Base-by-base conservation (phyloP, 2,329 filamentous ascomycete species). In the Trichoderma sp. region DNA sequence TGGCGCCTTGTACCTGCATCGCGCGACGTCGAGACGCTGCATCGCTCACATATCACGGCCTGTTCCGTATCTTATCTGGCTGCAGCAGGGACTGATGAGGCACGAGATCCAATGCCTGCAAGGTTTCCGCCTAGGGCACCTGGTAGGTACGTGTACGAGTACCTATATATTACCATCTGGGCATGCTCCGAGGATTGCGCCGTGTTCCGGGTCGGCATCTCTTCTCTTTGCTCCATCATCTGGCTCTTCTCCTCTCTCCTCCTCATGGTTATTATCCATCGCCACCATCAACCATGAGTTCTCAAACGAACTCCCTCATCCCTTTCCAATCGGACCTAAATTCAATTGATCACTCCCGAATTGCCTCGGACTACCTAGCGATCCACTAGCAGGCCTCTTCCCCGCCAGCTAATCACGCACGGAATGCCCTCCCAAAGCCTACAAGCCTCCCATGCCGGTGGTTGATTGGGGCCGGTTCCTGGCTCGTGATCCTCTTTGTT, bases 281-380 rank as follows among this genome's bases (percentile, higher is more conserved):
- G 10, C 30, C 30, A 34, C 30, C 6, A 10, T 14, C 10, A 2
- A 12, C 1, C 34, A 3, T 10, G 10, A 39, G n/a, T 14, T 14
- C 10, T 14, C 34, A 3, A 39, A 3, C 14, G 34, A 2, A 14
- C 3, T 39, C 34, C 10, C 41, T 50, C 57, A 41, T 50, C 30
- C 28, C 19, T 7, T 43, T 39, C 9, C 24, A 58, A n/a, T 5
- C 34, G 3, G 1, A 4, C 3, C 12, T 2, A 1, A 34, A 39
- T 14, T 12, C 3, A 12, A 39, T 3, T n/a, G n/a, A n/a, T n/a
- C n/a, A 39, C 34, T 39, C 10, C 34, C 34, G 10, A 39, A 10
- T 14, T 41, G 44, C 56, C 56, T 59, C 56, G 44, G 21, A 47
- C 45, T 48, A n/a, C n/a, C n/a, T n/a, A 48, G 19, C 56, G 7